Evolutionary conservation across 2,329 filamentous ascomycete genomes (phyloP), one percentile per base, ranked within the genome.

Genomic region (Coleophoma crateriformis): DNA sequence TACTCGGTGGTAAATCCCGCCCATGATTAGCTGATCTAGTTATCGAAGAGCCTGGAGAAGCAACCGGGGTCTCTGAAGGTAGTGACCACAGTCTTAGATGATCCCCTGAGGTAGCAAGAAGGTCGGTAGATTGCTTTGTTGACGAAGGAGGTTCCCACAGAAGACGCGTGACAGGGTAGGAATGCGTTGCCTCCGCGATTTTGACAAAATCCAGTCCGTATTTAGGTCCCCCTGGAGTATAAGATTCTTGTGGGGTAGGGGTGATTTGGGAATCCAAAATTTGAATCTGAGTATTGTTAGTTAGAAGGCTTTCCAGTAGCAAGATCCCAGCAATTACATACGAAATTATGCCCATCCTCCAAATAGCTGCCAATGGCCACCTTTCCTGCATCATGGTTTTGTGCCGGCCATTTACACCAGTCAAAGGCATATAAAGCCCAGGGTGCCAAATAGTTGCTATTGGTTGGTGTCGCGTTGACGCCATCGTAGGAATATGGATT

Each of bases 311-410:
- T 27, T 14, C 35, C 7, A n/a, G 2, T 45, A 33, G 27, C 34
- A 49, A 27, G 39, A 34, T 35, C 68, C 81, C 61, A 27, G 6
- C 3, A 27, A 27, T 27, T 27, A 27, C 27, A 27, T 74, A 96
- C 90, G 75, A 95, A 99, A 67, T 99, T 99, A 72, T 99, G 94
- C 6, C 91, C 92, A 69, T 99, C 94, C 71, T 99, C 94, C 46
- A 97, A 73, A 67, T 97, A 97, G 72, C 94, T 99, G 52, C 92
- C 94, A 37, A 99, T 78, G 12, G 94, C 94, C 60, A 99, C 80
- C 70, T 97, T 97, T 37, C 94, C 94, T 3, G 89, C 90, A 54
- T 88, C 85, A 58, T 84, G 84, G 61, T 71, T 84, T 62, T 90
- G 82, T 2, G 92, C 84, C 14, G 88, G 83, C 92, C 94, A 99